phyloP scores from a whole-genome alignment of 1,284 basidiomycete genomes.

The Cryptococcus neoformans region DNA sequence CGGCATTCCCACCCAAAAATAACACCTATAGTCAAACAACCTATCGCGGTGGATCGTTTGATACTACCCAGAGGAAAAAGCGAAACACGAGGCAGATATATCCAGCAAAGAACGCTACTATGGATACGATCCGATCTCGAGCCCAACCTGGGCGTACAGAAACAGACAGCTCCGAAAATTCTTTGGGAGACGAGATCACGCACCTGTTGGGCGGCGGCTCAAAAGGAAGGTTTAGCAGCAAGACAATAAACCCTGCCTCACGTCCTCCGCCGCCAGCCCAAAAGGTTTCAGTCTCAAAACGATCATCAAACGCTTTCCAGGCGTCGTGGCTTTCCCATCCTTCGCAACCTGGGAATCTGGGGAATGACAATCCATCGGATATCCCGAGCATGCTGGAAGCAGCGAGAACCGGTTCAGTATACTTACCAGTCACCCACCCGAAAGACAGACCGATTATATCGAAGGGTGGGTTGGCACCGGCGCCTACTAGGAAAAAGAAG shows the following conservation, averaged over 20 bases:
- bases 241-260: neutral
- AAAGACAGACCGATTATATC: slow-evolving; percentile 26
- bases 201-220: slow-evolving; percentile 7
- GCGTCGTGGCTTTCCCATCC: slow-evolving; percentile 17
- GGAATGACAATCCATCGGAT: neutral
- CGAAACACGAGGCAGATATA: neutral
- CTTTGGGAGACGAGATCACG: slow-evolving; percentile 12
- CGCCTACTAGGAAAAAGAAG: slow-evolving; percentile 1
- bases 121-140: neutral
- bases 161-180: neutral
- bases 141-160: neutral
- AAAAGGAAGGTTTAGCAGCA: neutral
- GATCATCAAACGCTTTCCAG: slow-evolving; percentile 10
- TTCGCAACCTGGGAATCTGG: neutral
- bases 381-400: slow-evolving; percentile 5
- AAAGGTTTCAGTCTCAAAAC: neutral
- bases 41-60: neutral
- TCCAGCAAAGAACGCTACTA: neutral
- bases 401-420: slow-evolving; percentile 10
- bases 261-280: neutral
- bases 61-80: neutral
- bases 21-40: neutral
- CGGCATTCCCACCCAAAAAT: neutral
- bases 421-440: slow-evolving; percentile 22
- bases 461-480: slow-evolving; percentile 2